These are phyloP conservation scores for Mycena venus DNA, from an alignment of 768 basidiomycete genomes.

Conservation along the genomic window DNA sequence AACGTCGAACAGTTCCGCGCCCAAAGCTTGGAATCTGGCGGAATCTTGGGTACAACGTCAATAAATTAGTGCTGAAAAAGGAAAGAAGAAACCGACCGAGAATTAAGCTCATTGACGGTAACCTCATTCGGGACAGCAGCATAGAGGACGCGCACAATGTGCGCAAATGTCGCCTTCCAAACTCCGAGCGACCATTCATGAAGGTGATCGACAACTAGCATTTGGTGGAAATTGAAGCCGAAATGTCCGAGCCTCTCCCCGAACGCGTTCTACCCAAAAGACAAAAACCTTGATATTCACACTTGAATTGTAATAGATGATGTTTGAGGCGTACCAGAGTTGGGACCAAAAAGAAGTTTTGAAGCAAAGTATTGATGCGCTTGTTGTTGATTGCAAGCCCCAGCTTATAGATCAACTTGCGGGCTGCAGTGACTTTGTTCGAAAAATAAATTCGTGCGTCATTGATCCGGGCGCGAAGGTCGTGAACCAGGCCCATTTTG, in stretches of 20 bases:
- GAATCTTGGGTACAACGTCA: slow-evolving; percentile 8
- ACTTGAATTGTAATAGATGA: not conserved
- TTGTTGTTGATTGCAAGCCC: slow-evolving; percentile 1
- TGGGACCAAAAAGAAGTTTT: slow-evolving; percentile 29
- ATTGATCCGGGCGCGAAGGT: not conserved
- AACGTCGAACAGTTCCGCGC: slow-evolving; percentile 32
- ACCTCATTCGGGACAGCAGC: not conserved
- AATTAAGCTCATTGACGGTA: slow-evolving; percentile 33
- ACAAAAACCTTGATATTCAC: too few species aligned
- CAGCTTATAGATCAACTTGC: slow-evolving; percentile 22
- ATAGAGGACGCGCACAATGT: slow-evolving; percentile 45
- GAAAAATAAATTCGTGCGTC: not conserved
- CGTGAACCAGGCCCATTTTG: slow-evolving; percentile 18
- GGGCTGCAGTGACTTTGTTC: slow-evolving; percentile 19
- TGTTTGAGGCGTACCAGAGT: too few species aligned
- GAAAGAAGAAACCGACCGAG: slow-evolving; percentile 32
- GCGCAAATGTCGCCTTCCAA: slow-evolving; percentile 46
- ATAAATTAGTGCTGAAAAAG: not conserved
- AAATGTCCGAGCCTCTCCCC: slow-evolving; percentile 22
- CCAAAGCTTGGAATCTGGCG: slow-evolving; percentile 12
- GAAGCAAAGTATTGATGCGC: slow-evolving; percentile 19
- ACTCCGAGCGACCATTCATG: slow-evolving; percentile 53
- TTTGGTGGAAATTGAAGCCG: slow-evolving; percentile 37
- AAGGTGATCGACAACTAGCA: slow-evolving; percentile 44
- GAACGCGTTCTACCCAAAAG: slow-evolving; percentile 50